Percentiles rank a stretch among this genome's conserved stretches.
phyloP scores from a whole-genome alignment of 768 basidiomycete genomes.

The Mycena indigotica region DNA sequence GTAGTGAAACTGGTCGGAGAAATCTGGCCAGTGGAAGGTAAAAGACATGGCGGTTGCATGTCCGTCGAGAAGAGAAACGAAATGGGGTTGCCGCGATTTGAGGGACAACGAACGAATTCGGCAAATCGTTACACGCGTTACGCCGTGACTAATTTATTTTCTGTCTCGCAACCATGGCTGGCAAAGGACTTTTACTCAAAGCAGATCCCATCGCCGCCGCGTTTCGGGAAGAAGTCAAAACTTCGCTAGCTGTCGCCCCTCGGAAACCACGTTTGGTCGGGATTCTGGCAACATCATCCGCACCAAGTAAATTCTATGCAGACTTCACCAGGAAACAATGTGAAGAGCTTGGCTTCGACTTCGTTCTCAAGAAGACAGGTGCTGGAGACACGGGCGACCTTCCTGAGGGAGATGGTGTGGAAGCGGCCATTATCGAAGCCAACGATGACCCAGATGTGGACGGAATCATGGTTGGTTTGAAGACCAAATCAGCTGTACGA shows the following conservation, averaged over 20 bases:
- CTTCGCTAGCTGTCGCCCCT: conserved; percentile 37
- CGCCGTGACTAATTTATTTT: background rate
- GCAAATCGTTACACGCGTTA: background rate
- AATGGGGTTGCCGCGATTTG: background rate
- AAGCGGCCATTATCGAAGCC: conserved; percentile 94
- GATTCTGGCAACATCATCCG: conserved; percentile 83
- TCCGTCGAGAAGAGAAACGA: background rate
- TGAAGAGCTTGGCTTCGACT: conserved; percentile 83
- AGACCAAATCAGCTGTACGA: background rate
- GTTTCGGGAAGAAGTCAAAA: conserved; percentile 71
- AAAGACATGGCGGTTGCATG: conserved; percentile 63
- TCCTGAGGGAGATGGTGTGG: conserved; percentile 85
- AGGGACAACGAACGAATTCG: background rate
- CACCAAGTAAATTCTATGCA: conserved; percentile 80
- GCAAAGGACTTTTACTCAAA: conserved; percentile 78
- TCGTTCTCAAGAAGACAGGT: conserved; percentile 75
- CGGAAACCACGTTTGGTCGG: conserved; percentile 80
- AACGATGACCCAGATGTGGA: conserved; percentile 85
- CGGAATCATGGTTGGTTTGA: conserved; percentile 85
- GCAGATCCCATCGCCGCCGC: conserved; percentile 73
- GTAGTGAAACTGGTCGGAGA: conserved; percentile 94
- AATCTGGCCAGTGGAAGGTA: conserved; percentile 94
- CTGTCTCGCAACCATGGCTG: conserved; percentile 21
- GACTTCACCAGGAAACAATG: conserved; percentile 94
- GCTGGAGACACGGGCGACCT: conserved; percentile 57